Percentiles rank a stretch among this genome's conserved stretches.
phyloP scores from a whole-genome alignment of 1,139 yeast species.

The Zygoascus hellenicus region DNA sequence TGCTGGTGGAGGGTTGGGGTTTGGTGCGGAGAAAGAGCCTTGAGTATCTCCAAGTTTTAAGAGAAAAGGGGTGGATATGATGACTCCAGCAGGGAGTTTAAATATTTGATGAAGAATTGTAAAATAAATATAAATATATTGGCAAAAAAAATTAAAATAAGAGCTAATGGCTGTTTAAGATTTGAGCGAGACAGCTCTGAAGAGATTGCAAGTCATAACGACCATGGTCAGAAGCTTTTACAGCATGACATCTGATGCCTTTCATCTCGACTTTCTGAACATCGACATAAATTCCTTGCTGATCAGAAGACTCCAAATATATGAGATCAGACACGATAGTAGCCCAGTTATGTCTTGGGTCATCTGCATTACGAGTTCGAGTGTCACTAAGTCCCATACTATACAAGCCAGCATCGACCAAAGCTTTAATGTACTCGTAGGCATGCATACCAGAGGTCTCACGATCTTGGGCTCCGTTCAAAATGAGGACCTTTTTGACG shows the following conservation, averaged over 20 bases:
- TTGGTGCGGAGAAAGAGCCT: neutral
- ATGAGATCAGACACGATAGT: slow-evolving; percentile 24
- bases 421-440: slow-evolving; percentile 48
- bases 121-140: neutral
- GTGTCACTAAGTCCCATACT: slow-evolving; percentile 9
- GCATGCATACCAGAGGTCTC: slow-evolving; percentile 70
- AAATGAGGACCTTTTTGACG: slow-evolving; percentile 37
- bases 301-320: slow-evolving; percentile 12
- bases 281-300: neutral
- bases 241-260: slow-evolving; percentile 16
- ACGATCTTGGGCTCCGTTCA: slow-evolving; percentile 70
- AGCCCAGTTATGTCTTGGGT: slow-evolving; percentile 18
- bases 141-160: neutral
- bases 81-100: too few relatives aligned
- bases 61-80: neutral
- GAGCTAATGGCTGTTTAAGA: neutral
- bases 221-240: neutral
- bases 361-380: slow-evolving; percentile 7
- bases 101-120: too few relatives aligned
- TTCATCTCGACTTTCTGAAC: slow-evolving; percentile 12
- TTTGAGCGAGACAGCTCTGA: slow-evolving; percentile 6
- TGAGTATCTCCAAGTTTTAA: too few relatives aligned
- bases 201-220: slow-evolving; percentile 14
- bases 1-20: neutral
- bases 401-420: slow-evolving; percentile 42